phyloP scores from a whole-genome alignment of 805 yeast genomes.

The Wickerhamia fluorescens region DNA sequence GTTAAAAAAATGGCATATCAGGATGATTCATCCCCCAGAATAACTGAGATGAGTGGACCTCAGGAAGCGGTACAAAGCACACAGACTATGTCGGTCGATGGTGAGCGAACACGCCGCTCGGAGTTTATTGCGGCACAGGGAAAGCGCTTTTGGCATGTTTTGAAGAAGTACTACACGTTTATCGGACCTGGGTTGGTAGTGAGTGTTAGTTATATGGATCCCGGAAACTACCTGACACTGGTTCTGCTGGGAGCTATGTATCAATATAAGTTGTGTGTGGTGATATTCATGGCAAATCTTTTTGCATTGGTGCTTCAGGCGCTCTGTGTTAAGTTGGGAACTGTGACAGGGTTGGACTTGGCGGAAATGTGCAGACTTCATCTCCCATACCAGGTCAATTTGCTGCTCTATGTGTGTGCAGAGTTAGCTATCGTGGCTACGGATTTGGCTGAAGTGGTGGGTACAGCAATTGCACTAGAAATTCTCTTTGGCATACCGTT shows the following conservation, averaged over 20 bases:
- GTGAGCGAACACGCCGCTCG: too few species aligned
- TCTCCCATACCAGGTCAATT: slow-evolving; percentile 61
- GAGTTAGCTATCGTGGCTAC: slow-evolving; percentile 89
- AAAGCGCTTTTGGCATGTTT: slow-evolving; percentile 13
- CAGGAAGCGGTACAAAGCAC: too few species aligned
- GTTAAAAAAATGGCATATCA: too few species aligned
- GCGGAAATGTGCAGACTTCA: slow-evolving; percentile 77
- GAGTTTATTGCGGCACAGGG: too few species aligned
- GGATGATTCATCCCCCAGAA: too few species aligned
- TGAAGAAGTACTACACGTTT: slow-evolving; percentile 56
- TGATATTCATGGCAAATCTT: slow-evolving; percentile 68
- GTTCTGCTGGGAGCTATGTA: slow-evolving; percentile 83
- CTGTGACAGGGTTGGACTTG: slow-evolving; percentile 83
- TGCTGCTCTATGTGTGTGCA: slow-evolving; percentile 59
- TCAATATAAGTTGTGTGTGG: slow-evolving; percentile 64
- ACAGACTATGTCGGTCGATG: too few species aligned
- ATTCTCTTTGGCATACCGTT: slow-evolving; percentile 72
- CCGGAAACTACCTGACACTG: slow-evolving; percentile 88
- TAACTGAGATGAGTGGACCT: too few species aligned
- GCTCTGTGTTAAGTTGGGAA: slow-evolving; percentile 77
- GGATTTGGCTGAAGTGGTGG: slow-evolving; percentile 90
- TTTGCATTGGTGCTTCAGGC: slow-evolving; percentile 81
- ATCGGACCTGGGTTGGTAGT: slow-evolving; percentile 87
- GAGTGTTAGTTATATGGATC: slow-evolving; percentile 88
- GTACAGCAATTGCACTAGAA: slow-evolving; percentile 81